Percentiles rank a stretch among this genome's conserved stretches.
Conservation (phyloP, 495 filamentous ascomycete genomes). For the Tirmania nivea region DNA sequence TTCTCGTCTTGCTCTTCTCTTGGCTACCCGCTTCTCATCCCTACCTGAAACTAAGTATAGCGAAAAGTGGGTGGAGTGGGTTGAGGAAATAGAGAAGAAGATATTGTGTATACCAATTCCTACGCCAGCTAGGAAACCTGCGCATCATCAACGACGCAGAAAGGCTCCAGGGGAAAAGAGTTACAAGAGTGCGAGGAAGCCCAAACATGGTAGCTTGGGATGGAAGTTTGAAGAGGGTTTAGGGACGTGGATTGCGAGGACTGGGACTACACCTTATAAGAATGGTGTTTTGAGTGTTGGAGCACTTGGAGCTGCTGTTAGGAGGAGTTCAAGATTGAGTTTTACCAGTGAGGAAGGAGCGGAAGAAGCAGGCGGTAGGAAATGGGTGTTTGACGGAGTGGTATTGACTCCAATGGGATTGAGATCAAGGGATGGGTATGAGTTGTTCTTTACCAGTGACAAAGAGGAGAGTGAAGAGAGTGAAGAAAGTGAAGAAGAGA, state of each 20-base stretch:
- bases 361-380: background rate
- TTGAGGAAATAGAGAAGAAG: background rate
- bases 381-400: background rate
- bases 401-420: background rate
- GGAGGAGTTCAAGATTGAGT: too few relatives aligned
- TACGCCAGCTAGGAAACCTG: too few relatives aligned
- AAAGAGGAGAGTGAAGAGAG: background rate
- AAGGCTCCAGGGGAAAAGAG: too few relatives aligned
- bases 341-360: background rate
- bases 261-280: background rate
- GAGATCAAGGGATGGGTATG: background rate
- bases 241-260: background rate
- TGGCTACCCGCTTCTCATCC: background rate
- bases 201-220: background rate
- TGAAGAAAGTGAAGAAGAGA: background rate
- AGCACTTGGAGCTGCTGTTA: too few relatives aligned
- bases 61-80: background rate
- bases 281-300: too few relatives aligned
- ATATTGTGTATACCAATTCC: too few relatives aligned
- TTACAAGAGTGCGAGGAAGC: too few relatives aligned
- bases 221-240: background rate
- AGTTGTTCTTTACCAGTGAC: background rate
- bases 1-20: background rate
- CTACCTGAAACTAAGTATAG: background rate
- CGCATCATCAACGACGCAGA: too few relatives aligned